Conservation (phyloP, 2,329 filamentous ascomycete genomes). For the Hypoxylon sp. region DNA sequence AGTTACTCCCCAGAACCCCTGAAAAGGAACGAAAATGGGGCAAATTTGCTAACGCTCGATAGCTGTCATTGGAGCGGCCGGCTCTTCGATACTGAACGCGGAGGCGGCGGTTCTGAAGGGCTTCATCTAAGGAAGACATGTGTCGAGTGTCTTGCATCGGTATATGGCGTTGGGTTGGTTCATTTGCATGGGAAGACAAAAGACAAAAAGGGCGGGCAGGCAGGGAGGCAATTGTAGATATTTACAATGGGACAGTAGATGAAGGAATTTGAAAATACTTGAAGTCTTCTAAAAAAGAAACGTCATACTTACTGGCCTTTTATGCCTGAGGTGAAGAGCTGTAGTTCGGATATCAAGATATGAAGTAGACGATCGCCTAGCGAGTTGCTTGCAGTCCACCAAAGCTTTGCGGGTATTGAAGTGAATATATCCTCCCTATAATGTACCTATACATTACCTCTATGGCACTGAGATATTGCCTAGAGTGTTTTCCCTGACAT, state of each 20-base stretch:
- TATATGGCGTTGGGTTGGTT: conserved; percentile 27
- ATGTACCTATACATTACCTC: no score
- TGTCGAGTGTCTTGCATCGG: conserved; percentile 11
- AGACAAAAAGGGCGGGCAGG: conserved; percentile 13
- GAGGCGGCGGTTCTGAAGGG: conserved; percentile 94
- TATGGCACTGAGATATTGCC: no score
- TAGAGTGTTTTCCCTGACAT: no score
- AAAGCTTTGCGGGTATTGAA: neutral
- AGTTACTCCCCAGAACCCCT: conserved; percentile 46
- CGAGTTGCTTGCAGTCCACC: neutral
- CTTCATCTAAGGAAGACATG: conserved; percentile 68
- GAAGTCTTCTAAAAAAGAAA: neutral
- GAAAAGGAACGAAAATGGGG: neutral
- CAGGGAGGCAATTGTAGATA: conserved; percentile 2
- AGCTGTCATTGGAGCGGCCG: conserved; percentile 95
- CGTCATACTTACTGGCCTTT: neutral
- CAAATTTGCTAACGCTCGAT: conserved; percentile 40
- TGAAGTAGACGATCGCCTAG: neutral
- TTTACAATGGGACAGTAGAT: neutral
- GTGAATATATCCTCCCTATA: neutral
- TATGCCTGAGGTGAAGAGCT: neutral
- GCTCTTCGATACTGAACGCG: conserved; percentile 93
- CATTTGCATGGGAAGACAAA: conserved; percentile 24
- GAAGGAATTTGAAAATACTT: conserved; percentile 1
- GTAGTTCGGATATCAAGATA: neutral